Evolutionary conservation across 352 stramenopile species (phyloP).

Genomic region (Pythium aphanidermatum): DNA sequence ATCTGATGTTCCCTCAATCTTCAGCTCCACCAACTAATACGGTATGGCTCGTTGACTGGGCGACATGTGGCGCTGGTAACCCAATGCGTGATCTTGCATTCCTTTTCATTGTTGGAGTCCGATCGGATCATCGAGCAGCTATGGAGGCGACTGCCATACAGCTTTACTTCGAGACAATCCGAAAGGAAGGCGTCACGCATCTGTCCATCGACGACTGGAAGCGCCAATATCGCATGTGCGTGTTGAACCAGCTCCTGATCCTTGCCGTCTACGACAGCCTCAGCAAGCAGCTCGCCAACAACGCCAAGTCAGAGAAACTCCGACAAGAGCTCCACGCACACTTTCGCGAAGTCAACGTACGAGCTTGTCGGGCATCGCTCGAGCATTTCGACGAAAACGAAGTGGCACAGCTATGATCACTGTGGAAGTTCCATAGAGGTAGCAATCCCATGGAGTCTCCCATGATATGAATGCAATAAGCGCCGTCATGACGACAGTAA

Average conservation of each 20-base stretch:
- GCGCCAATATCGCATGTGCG: constrained; percentile 50
- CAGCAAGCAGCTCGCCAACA: constrained; percentile 71
- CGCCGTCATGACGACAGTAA: not conserved
- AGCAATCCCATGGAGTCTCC: not conserved
- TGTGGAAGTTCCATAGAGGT: not conserved
- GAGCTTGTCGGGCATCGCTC: constrained; percentile 55
- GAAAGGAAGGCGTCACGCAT: constrained; percentile 10
- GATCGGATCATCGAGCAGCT: constrained; percentile 29
- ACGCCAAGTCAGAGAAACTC: constrained; percentile 61
- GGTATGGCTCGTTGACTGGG: constrained; percentile 77
- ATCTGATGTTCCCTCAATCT: constrained; percentile 69
- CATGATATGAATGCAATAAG: not conserved
- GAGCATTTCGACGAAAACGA: constrained; percentile 41
- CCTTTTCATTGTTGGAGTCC: constrained; percentile 80
- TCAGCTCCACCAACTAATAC: constrained; percentile 15
- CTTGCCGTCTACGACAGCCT: constrained; percentile 74
- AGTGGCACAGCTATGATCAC: constrained; percentile 1
- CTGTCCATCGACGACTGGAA: constrained; percentile 37
- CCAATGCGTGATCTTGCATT: constrained; percentile 75
- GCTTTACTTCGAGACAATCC: constrained; percentile 35
- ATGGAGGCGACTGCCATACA: constrained; percentile 34
- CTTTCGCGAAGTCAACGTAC: constrained; percentile 65
- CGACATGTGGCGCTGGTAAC: constrained; percentile 67
- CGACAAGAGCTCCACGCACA: constrained; percentile 50
- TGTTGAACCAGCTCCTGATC: constrained; percentile 81